These are phyloP conservation scores for Fusarium sp. DNA, from an alignment of 2,329 filamentous ascomycete genomes.

Conservation along the genomic window DNA sequence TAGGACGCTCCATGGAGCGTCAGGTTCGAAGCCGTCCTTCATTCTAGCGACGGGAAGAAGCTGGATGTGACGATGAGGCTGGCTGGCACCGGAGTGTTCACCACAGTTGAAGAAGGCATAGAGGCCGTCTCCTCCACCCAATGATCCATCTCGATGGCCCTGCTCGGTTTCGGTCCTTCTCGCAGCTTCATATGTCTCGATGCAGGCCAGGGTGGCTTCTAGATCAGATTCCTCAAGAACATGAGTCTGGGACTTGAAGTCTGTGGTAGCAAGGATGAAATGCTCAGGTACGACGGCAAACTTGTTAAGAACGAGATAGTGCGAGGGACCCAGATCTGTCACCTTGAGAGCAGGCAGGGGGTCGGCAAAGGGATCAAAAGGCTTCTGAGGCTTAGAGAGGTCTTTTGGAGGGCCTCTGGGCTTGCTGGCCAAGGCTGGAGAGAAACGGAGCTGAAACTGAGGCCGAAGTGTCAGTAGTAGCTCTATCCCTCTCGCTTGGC, in stretches of 20 bases:
- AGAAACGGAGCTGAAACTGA: constrained; percentile 78
- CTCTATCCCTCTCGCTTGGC: neutral
- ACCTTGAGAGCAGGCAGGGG: constrained; percentile 65
- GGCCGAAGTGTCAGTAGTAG: neutral
- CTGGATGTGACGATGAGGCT: constrained; percentile 77
- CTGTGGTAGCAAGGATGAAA: constrained; percentile 75
- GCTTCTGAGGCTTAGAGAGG: constrained; percentile 48
- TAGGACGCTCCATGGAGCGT: constrained; percentile 58
- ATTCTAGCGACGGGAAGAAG: constrained; percentile 73
- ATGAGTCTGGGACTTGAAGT: constrained; percentile 70
- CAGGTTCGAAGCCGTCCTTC: constrained; percentile 58
- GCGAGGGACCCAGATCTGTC: constrained; percentile 59
- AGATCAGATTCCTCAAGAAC: constrained; percentile 69
- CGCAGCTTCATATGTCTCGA: constrained; percentile 61
- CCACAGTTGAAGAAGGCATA: constrained; percentile 78
- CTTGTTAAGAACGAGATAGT: constrained; percentile 77
- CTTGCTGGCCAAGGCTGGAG: constrained; percentile 73
- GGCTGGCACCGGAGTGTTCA: constrained; percentile 72
- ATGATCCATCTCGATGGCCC: constrained; percentile 4
- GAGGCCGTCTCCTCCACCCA: constrained; percentile 50
- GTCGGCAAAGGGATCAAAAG: constrained; percentile 71
- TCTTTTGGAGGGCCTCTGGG: constrained; percentile 57
- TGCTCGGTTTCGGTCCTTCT: constrained; percentile 4
- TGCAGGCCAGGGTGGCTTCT: constrained; percentile 67
- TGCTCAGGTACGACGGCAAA: constrained; percentile 76